These are phyloP conservation scores for Colletotrichum sp. DNA, from an alignment of 2,329 filamentous ascomycete species.

Conservation along the genomic window DNA sequence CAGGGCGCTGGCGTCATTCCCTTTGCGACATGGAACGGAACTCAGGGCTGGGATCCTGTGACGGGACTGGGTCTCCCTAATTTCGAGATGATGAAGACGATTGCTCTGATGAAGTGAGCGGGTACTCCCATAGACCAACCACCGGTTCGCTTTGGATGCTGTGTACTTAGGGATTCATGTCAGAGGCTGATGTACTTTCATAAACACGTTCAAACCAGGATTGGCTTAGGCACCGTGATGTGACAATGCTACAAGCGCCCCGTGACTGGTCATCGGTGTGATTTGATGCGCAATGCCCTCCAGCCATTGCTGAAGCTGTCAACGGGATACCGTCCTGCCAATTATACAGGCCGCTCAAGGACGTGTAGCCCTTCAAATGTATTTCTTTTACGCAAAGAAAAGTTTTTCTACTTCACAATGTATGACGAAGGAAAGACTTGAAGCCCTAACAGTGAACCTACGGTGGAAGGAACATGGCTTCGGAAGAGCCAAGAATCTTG, in stretches of 20 bases:
- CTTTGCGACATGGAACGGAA: slow-evolving; percentile 36
- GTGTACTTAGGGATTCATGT: neutral
- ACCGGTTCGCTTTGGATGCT: neutral
- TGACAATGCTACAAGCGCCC: neutral
- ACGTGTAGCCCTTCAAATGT: neutral
- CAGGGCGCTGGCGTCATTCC: slow-evolving; percentile 30
- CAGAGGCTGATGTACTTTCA: neutral
- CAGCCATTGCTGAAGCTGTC: neutral
- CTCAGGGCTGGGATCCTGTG: slow-evolving; percentile 41
- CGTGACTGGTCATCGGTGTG: neutral
- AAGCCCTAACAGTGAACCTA: neutral
- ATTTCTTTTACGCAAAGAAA: neutral
- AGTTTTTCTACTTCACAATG: neutral
- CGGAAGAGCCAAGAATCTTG: neutral
- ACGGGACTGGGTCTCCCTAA: slow-evolving; percentile 52
- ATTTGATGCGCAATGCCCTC: neutral
- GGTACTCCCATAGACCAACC: slow-evolving; percentile 2
- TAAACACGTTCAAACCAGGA: neutral
- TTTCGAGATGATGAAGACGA: slow-evolving; percentile 34
- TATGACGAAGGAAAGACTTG: neutral
- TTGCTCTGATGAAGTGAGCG: slow-evolving; percentile 14
- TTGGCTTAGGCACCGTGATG: neutral
- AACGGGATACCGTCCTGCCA: neutral
- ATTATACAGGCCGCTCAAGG: neutral
- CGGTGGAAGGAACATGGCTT: neutral